phyloP scores from a whole-genome alignment of 257 asterid species.

The Nicotiana noctiflora region DNA sequence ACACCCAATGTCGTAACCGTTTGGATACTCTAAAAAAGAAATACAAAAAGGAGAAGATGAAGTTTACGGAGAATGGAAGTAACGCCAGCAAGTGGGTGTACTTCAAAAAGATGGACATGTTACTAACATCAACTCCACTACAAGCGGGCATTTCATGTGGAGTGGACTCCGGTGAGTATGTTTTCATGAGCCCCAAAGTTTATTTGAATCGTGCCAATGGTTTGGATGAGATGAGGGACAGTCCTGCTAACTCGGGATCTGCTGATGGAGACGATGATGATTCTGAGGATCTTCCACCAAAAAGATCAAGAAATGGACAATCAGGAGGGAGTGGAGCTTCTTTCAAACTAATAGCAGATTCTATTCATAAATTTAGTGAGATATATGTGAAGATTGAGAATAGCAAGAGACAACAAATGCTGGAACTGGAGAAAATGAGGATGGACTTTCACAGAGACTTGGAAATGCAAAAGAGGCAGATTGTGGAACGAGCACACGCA shows the following conservation, averaged over 20 bases:
- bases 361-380: constrained; percentile 62
- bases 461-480: constrained; percentile 70
- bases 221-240: constrained; percentile 73
- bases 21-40: constrained; percentile 87
- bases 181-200: constrained; percentile 49
- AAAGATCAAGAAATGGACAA: constrained; percentile 27
- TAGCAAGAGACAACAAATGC: constrained; percentile 68
- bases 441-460: constrained; percentile 74
- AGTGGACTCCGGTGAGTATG: constrained; percentile 72
- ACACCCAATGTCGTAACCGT: constrained; percentile 86
- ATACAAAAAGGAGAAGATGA: constrained; percentile 83
- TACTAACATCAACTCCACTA: constrained; percentile 43
- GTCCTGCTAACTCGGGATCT: constrained; percentile 60
- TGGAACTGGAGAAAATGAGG: constrained; percentile 77
- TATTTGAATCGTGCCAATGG: constrained; percentile 51
- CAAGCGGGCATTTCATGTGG: constrained; percentile 69
- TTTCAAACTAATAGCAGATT: constrained; percentile 65
- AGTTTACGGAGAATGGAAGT: constrained; percentile 26
- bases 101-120: constrained; percentile 67
- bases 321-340: constrained; percentile 21
- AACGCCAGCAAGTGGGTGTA: constrained; percentile 57
- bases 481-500: constrained; percentile 77
- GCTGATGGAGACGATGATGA: constrained; percentile 38
- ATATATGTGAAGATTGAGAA: constrained; percentile 76
- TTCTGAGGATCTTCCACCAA: constrained; percentile 48